Evolutionary conservation across 2,329 filamentous ascomycete genomes (phyloP), one percentile per base, ranked within the genome.

Genomic region (Chrysoporthe puriensis): DNA sequence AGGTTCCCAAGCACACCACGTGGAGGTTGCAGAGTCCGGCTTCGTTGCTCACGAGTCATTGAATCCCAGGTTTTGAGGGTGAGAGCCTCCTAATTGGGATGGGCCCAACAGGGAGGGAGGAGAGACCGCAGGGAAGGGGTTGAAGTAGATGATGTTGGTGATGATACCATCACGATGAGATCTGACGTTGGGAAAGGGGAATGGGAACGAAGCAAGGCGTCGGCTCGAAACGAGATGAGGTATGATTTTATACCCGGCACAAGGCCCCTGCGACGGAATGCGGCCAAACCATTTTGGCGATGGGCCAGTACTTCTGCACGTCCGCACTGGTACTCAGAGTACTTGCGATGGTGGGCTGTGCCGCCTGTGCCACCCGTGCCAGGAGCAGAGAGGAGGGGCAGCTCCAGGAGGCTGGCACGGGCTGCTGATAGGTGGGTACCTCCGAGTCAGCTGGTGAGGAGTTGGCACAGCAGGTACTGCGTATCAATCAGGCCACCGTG

Each of bases 1-100:
- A 68, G 66, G 63, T 68, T 68, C 59, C 66, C 66, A 63, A 63
- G 63, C 66, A 65, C 62, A 68, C 66, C 66, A 42, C 66, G 40
- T 63, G 66, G 66, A 68, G 66, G 66, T 61, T 63, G 48, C 62
- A 69, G 67, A 66, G 61, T 59, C 67, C 56, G 67, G 57, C 61
- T 69, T 64, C 60, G 61, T 40, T 59, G 64, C 61, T 60, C 67
- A 32, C 61, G 7, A 11, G 48, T 3, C 4, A n/a, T 16, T n/a
- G 34, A 26, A 9, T 2, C 9, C 14, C 13, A 16, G 4, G 46
- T 9, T 40, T 40, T 40, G 36, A 40, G 6, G 36, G 36, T 40
- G 36, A 40, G 36, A 40, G 36, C 9, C 36, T 7, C 36, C 36
- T 40, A 9, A 40, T 40, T 40, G 36, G 36, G 36, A 9, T 40